These are phyloP conservation scores for Simplicillium aogashimaense DNA, from an alignment of 2,329 filamentous ascomycete species.

Conservation along the genomic window DNA sequence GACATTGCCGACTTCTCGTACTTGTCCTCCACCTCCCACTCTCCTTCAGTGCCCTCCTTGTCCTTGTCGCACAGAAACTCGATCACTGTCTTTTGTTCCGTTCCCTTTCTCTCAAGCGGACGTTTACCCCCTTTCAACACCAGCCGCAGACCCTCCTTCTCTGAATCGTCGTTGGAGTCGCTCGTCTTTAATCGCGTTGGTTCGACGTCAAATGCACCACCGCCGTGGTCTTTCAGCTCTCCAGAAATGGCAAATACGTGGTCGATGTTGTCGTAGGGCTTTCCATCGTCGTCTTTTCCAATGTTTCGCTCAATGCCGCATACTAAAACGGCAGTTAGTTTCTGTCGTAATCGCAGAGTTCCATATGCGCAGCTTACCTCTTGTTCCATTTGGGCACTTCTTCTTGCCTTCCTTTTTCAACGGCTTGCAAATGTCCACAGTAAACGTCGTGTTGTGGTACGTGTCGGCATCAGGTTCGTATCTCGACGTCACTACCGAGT, in stretches of 20 bases:
- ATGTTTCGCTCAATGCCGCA: conserved; percentile 62
- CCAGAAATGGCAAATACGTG: conserved; percentile 67
- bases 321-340: conserved; percentile 34
- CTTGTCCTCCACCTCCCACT: conserved; percentile 47
- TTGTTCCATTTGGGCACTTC: conserved; percentile 59
- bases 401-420: conserved; percentile 53
- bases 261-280: conserved; percentile 31
- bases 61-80: conserved; percentile 75
- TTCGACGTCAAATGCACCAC: conserved; percentile 52
- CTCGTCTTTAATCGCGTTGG: conserved; percentile 56
- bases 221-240: conserved; percentile 49
- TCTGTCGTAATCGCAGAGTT: background rate
- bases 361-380: conserved; percentile 37
- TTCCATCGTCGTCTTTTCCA: conserved; percentile 23
- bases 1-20: conserved; percentile 30
- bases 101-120: conserved; percentile 37
- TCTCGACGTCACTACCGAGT: conserved; percentile 53
- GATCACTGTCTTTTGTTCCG: conserved; percentile 65
- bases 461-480: conserved; percentile 41
- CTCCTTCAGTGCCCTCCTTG: conserved; percentile 63
- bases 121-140: conserved; percentile 54
- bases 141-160: conserved; percentile 62
- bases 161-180: conserved; percentile 51
- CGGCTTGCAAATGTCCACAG: conserved; percentile 63
- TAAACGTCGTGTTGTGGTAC: conserved; percentile 65